Evolutionary conservation across 768 basidiomycete genomes (phyloP).

Genomic region (Auriscalpium vulgare): DNA sequence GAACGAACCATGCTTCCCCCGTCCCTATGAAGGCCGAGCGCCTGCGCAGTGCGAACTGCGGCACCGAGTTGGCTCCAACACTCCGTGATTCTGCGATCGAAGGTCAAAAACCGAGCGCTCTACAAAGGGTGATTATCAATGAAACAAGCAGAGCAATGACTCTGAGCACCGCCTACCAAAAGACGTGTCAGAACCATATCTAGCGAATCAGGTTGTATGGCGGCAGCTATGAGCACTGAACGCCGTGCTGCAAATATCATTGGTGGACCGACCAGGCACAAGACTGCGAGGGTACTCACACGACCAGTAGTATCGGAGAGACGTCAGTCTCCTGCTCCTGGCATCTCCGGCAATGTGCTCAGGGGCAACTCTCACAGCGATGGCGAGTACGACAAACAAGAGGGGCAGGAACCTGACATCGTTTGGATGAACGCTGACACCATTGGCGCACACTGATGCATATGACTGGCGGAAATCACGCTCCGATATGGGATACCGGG

Average conservation of each 20-base stretch:
- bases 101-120: constrained; percentile 62
- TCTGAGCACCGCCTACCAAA: constrained; percentile 36
- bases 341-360: constrained; percentile 79
- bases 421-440: constrained; percentile 59
- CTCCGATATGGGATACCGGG: constrained; percentile 86
- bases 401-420: constrained; percentile 83
- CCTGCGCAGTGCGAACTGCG: constrained; percentile 87
- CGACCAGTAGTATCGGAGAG: constrained; percentile 90
- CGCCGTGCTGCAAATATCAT: constrained; percentile 54
- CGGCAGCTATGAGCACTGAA: constrained; percentile 83
- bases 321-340: constrained; percentile 66
- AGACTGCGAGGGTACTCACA: constrained; percentile 46
- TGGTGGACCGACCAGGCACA: constrained; percentile 9
- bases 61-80: constrained; percentile 96
- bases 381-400: constrained; percentile 89
- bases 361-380: constrained; percentile 78
- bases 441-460: constrained; percentile 51
- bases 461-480: constrained; percentile 71
- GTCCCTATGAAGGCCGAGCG: constrained; percentile 87
- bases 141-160: not conserved
- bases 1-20: constrained; percentile 68
- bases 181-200: constrained; percentile 91
- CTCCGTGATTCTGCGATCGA: constrained; percentile 85
- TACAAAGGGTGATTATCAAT: constrained; percentile 21
- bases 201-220: constrained; percentile 86